These are phyloP conservation scores for Ceratocystis huliohia DNA, from an alignment of 2,329 filamentous ascomycete species.

Conservation along the genomic window DNA sequence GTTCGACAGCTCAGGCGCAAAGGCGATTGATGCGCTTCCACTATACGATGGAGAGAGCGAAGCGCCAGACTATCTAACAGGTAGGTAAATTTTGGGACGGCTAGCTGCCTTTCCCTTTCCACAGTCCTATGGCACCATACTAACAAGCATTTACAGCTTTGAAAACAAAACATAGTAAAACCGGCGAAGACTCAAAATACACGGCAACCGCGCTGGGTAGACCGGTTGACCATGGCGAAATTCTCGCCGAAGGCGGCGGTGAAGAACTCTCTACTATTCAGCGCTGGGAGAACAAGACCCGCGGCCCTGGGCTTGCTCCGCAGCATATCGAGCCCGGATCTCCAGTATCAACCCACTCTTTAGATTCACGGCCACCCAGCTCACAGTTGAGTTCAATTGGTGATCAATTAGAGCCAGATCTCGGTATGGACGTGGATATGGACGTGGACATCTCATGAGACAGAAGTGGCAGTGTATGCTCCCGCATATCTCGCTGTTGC, in stretches of 20 bases:
- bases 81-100: constrained; percentile 29
- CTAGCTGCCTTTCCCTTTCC: not conserved
- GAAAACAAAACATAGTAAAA: constrained; percentile 87
- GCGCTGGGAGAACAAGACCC: constrained; percentile 46
- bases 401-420: constrained; percentile 34
- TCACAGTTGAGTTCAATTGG: constrained; percentile 47
- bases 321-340: constrained; percentile 5
- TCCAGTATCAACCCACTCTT: constrained; percentile 4
- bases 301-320: constrained; percentile 23
- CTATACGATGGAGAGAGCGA: constrained; percentile 53
- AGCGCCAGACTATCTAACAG: constrained; percentile 57
- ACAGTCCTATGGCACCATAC: not conserved
- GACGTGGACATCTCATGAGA: constrained; percentile 19
- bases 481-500: not conserved
- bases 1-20: constrained; percentile 61
- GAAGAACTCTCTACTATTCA: constrained; percentile 47
- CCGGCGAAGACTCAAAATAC: constrained; percentile 74
- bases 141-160: constrained; percentile 41
- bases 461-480: not conserved
- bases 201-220: constrained; percentile 73
- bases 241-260: constrained; percentile 64
- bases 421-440: constrained; percentile 37
- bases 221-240: constrained; percentile 53
- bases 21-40: constrained; percentile 70
- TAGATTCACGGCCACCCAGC: constrained; percentile 36